Evolutionary conservation across 495 filamentous ascomycete species (phyloP), one percentile per base, ranked within the genome.

Genomic region (Apiosordaria backusii): DNA sequence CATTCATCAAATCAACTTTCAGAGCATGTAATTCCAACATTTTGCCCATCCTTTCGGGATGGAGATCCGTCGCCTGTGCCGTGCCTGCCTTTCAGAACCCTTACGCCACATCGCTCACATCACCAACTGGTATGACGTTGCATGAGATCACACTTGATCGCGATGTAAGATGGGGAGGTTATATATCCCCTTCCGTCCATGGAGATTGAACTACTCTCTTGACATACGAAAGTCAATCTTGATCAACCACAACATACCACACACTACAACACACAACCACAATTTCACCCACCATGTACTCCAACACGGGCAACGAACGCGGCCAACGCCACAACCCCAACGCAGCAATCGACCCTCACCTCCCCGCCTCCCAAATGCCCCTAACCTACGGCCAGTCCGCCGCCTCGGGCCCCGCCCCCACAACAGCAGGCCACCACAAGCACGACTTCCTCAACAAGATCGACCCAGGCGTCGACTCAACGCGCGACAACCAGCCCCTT

Each of bases 401-500:
- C 9, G 67, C 71, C 63, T 75, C 74, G 0, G 75, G 75, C 22
- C 71, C 75, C 1, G 75, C 75, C 2, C 70, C 67, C 16, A 70
- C 72, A 10, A 77, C 75, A 0, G 68, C 71, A 4, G 83, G 83
- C 16, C 84, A 81, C 26, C 85, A 87, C 75, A 71, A 70, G 82
- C 88, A 87, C 54, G 78, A 82, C 68, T 67, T 91, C 50, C 72
- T 90, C 66, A 85, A 91, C 81, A 92, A 91, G 68, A 81, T 90
- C 71, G 91, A 90, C 75, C 76, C 75, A 1, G 62, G 66, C 58
- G 83, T 90, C 58, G 87, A 84, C 77, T 70, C 89, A 57, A 79
- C 82, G 21, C 74, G 77, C 22, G 78, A 85, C 73, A 72, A 81
- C 62, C 54, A 62, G 3, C 63, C 71, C 19, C 54, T 70, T 24